phyloP scores from a whole-genome alignment of 1,284 basidiomycete species.

The Ganoderma leucocontextum region DNA sequence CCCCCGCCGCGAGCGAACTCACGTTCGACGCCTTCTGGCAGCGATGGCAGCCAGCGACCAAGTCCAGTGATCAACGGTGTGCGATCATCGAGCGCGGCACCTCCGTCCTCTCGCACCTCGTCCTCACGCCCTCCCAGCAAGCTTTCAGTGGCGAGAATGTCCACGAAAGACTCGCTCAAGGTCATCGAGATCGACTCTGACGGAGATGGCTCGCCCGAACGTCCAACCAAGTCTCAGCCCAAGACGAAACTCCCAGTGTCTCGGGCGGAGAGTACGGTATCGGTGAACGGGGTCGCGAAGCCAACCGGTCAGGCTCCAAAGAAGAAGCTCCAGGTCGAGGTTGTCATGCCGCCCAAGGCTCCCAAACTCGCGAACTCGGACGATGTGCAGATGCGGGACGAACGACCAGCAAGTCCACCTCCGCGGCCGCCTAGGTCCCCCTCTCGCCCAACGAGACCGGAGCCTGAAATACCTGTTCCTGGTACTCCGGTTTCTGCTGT shows the following conservation, averaged over 20 bases:
- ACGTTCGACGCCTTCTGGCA: conserved; percentile 10
- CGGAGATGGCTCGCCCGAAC: conserved; percentile 25
- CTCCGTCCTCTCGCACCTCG: conserved; percentile 19
- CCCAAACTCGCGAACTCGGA: neutral
- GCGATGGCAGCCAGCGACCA: conserved; percentile 14
- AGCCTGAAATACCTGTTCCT: conserved; percentile 1
- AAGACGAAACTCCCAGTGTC: conserved; percentile 10
- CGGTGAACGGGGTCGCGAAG: conserved; percentile 16
- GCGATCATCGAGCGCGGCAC: conserved; percentile 6
- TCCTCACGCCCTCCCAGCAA: conserved; percentile 18
- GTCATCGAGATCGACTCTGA: conserved; percentile 40
- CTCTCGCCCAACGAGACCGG: neutral
- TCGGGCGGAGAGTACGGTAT: conserved; percentile 4
- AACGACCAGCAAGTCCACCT: conserved; percentile 13
- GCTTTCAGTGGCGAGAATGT: neutral
- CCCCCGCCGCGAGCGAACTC: conserved; percentile 6
- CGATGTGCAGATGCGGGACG: conserved; percentile 23
- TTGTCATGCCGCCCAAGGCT: conserved; percentile 16
- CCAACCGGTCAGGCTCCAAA: conserved; percentile 20
- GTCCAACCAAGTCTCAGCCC: conserved; percentile 5
- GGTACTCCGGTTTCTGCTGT: conserved; percentile 26
- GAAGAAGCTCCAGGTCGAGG: conserved; percentile 33
- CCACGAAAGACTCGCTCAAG: conserved; percentile 27
- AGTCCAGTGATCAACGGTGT: conserved; percentile 18
- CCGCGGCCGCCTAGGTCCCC: conserved; percentile 3